Evolutionary conservation across 2,329 filamentous ascomycete genomes (phyloP).

Genomic region (Talaromyces sp.): DNA sequence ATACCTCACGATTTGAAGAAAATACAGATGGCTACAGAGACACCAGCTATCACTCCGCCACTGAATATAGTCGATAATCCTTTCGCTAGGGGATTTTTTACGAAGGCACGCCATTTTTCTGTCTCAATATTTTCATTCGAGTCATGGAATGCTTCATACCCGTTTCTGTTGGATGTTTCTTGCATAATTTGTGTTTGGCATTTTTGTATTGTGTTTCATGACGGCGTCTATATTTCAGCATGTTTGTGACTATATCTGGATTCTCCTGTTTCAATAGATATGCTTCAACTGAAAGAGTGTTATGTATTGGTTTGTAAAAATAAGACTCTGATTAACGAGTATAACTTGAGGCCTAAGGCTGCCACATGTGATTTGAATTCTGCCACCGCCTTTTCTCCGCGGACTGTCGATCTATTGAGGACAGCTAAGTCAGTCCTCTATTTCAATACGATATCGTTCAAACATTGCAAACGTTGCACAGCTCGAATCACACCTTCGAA

Average conservation of each 20-base stretch:
- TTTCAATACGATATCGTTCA: neutral
- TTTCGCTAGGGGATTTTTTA: neutral
- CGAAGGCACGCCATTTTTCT: conserved; percentile 17
- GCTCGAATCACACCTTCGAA: neutral
- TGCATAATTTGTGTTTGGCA: conserved; percentile 9
- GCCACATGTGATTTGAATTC: conserved; percentile 11
- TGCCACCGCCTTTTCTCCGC: conserved; percentile 26
- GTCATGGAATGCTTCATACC: neutral
- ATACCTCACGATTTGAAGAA: conserved; percentile 33
- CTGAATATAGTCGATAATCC: conserved; percentile 26
- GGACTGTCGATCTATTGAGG: conserved; percentile 20
- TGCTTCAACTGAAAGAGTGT: conserved; percentile 5
- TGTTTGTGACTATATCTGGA: neutral
- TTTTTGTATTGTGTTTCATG: neutral
- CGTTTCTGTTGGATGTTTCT: conserved; percentile 1
- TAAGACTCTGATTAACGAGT: neutral
- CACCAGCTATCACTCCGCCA: conserved; percentile 24
- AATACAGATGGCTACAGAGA: conserved; percentile 16
- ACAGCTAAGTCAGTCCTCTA: conserved; percentile 24
- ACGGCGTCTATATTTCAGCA: conserved; percentile 11
- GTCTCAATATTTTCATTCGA: neutral
- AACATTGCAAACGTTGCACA: neutral
- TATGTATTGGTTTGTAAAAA: neutral
- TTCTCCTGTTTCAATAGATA: conserved; percentile 3
- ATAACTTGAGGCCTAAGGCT: neutral